Evolutionary conservation across 371 early-diverging fungal genomes (phyloP), one percentile per base, ranked within the genome.

Genomic region (Mucor piriformis): DNA sequence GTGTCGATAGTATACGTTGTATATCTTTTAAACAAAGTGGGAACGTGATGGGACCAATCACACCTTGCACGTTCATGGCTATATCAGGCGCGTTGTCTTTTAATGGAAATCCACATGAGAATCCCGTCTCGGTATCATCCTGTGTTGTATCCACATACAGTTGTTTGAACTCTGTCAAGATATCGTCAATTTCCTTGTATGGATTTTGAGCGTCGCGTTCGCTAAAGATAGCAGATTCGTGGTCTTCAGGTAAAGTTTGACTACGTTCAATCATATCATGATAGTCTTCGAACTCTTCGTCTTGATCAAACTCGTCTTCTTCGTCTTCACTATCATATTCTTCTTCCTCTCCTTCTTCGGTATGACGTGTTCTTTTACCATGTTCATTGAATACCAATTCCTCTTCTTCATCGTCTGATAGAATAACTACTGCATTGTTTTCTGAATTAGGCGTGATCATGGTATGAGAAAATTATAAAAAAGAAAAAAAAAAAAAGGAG

Each of bases 381-480:
- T 48, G 35, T 18, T 48, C 29, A 47, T 57, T 57, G 3, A 48
- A 7, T 6, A 25, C 33, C 12, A 38, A 23, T 27, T 50, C 50
- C 1, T 58, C 50, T 12, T 52, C 52, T 50, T 57, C 58, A n/a
- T 58, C 50, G 49, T 57, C 50, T 29, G 59, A 51, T 34, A 43
- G 13, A 46, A 59, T 51, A 43, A 44, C 44, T 16, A 59, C 33
- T 6, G 18, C 21, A 51, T 44, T 46, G 16, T 25, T 20, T 34
- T 35, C 6, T 24, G 3, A 7, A 12, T 34, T 13, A 12, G 20
- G 25, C 25, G 3, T 12, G 5, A 12, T 24, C 12, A 46, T 46
- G 4, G 25, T 46, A 3, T 23, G 16, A 23, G 20, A 51, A 51
- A 37, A 10, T n/a, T 35, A 34, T 21, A 34, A 11, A 35, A 13